Conservation (phyloP, 2,329 filamentous ascomycete genomes). For the Fusarium bactridioides region DNA sequence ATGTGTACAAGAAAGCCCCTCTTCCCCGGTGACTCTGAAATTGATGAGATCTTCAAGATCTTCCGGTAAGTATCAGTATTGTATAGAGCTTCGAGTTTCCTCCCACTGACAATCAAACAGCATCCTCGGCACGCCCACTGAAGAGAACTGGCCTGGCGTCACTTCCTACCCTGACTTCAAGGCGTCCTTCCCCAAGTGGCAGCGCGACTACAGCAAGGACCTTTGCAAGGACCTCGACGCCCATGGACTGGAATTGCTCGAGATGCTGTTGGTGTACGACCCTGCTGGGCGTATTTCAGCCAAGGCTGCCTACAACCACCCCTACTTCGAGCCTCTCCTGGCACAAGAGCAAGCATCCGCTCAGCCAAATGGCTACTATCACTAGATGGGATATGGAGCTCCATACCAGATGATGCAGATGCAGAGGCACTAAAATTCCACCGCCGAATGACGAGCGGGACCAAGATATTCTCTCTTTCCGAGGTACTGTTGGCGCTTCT, state of each 20-base stretch:
- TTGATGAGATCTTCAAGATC: conserved; percentile 57
- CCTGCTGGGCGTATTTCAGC: conserved; percentile 87
- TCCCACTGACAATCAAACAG: conserved; percentile 49
- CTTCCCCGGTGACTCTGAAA: conserved; percentile 86
- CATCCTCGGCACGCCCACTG: conserved; percentile 82
- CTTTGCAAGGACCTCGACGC: conserved; percentile 79
- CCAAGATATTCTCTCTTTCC: conserved; percentile 18
- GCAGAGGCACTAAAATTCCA: conserved; percentile 28
- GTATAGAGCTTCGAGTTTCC: background rate
- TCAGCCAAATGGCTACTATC: conserved; percentile 48
- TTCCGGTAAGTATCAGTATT: conserved; percentile 70
- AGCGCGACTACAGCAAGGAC: conserved; percentile 69
- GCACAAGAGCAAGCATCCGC: conserved; percentile 42
- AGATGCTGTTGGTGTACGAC: conserved; percentile 83
- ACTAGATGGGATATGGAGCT: conserved; percentile 43
- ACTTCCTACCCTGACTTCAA: conserved; percentile 97
- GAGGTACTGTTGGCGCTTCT: conserved; percentile 15
- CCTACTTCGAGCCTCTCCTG: conserved; percentile 71
- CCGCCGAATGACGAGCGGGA: background rate
- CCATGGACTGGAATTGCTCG: conserved; percentile 71
- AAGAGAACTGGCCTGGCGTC: conserved; percentile 86
- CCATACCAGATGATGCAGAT: conserved; percentile 35
- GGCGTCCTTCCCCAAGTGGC: conserved; percentile 90
- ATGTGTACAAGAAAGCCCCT: conserved; percentile 95
- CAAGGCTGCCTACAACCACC: conserved; percentile 84